phyloP scores from a whole-genome alignment of 352 stramenopile genomes.

The Phytophthora fragariaefolia region DNA sequence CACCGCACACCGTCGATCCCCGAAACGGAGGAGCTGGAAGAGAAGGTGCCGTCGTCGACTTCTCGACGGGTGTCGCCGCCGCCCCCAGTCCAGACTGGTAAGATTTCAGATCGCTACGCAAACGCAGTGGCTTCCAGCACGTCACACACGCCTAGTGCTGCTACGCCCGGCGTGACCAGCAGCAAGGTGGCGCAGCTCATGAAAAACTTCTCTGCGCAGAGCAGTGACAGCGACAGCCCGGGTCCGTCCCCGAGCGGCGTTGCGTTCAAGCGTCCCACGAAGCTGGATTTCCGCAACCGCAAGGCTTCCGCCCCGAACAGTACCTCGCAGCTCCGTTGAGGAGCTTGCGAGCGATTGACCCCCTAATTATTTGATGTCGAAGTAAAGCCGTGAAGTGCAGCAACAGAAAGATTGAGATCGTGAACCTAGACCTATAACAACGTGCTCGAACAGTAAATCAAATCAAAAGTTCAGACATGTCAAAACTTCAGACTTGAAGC shows the following conservation, averaged over 20 bases:
- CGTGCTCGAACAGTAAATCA: constrained; percentile 6
- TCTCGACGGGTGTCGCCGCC: constrained; percentile 3
- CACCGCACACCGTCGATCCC: constrained; percentile 29
- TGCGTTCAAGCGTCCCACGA: constrained; percentile 38
- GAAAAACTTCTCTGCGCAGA: constrained; percentile 69
- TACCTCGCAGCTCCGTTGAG: constrained; percentile 14
- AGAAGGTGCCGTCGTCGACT: constrained; percentile 24
- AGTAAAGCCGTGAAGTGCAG: constrained; percentile 23
- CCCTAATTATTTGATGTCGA: constrained; percentile 41
- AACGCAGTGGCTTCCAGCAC: constrained; percentile 44
- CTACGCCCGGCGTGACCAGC: constrained; percentile 26
- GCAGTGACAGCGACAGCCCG: constrained; percentile 24
- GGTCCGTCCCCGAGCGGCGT: constrained; percentile 26
- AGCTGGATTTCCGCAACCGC: constrained; percentile 49
- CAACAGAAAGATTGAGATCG: neutral
- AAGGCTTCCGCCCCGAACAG: constrained; percentile 46
- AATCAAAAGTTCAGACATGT: no score
- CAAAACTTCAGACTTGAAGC: constrained; percentile 21
- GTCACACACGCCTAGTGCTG: constrained; percentile 15
- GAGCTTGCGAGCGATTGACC: neutral
- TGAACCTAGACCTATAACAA: neutral
- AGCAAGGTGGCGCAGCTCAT: constrained; percentile 74
- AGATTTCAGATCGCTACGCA: constrained; percentile 59
- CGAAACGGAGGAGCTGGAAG: constrained; percentile 34
- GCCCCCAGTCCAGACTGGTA: constrained; percentile 24